phyloP scores from a whole-genome alignment of 1,284 basidiomycete genomes.

The Pseudozyma tsukubaensis region DNA sequence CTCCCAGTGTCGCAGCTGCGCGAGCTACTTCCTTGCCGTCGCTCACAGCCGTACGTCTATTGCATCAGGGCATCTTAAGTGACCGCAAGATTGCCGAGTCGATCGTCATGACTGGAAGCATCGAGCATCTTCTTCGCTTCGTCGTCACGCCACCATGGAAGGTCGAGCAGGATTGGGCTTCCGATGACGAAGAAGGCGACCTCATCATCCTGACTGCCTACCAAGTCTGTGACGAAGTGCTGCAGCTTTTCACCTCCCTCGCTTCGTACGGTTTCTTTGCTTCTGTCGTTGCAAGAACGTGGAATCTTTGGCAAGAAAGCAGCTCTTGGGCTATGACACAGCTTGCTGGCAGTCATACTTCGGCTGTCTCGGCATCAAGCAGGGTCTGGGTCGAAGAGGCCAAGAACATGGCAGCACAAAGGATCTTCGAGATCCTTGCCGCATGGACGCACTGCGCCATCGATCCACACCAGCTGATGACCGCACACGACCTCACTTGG shows the following conservation, averaged over 20 bases:
- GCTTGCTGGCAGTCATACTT: background rate
- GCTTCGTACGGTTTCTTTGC: conserved; percentile 83
- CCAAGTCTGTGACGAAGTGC: conserved; percentile 36
- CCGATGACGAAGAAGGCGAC: conserved; percentile 67
- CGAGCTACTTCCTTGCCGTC: conserved; percentile 22
- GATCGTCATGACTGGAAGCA: conserved; percentile 72
- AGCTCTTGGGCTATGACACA: conserved; percentile 39
- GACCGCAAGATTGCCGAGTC: conserved; percentile 77
- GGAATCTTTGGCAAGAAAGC: conserved; percentile 39
- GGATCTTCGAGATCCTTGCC: conserved; percentile 73
- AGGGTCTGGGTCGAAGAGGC: conserved; percentile 18
- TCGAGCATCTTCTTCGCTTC: conserved; percentile 80
- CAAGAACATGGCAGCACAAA: conserved; percentile 25
- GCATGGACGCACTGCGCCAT: conserved; percentile 84
- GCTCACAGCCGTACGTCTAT: conserved; percentile 73
- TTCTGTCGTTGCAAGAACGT: conserved; percentile 72
- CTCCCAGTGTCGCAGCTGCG: background rate
- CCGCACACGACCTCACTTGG: conserved; percentile 88
- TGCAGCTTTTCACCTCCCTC: conserved; percentile 78
- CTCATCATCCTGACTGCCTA: conserved; percentile 68
- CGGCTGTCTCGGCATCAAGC: background rate
- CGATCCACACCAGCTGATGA: conserved; percentile 87
- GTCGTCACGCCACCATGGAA: conserved; percentile 75
- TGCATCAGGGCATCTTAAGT: conserved; percentile 75
- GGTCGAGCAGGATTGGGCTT: conserved; percentile 65